Conservation (phyloP, 768 basidiomycete genomes). For the Peribolospora baueri region DNA sequence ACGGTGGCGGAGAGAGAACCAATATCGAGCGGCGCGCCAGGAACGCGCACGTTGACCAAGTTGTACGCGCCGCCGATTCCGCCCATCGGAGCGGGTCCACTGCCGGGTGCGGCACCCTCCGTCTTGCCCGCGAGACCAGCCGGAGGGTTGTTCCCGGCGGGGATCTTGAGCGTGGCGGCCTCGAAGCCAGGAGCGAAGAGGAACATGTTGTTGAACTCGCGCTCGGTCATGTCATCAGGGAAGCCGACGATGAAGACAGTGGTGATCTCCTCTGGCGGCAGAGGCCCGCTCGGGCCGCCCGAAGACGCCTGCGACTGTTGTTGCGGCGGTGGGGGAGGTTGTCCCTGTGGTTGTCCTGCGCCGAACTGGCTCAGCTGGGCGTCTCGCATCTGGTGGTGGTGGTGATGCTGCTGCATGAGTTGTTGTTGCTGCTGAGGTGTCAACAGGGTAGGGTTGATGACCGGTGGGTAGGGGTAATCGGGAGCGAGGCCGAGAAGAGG, state of each 20-base stretch:
- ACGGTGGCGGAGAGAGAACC: too few species aligned
- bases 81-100: too few species aligned
- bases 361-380: not conserved
- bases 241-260: conserved; percentile 98
- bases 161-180: conserved; percentile 91
- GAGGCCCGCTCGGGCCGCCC: not conserved
- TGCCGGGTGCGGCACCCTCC: too few species aligned
- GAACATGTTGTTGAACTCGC: conserved; percentile 99
- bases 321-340: conserved; percentile 9
- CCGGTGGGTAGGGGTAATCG: not conserved
- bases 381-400: too few species aligned
- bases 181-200: conserved; percentile 89
- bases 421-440: too few species aligned
- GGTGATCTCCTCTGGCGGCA: conserved; percentile 53
- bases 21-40: too few species aligned
- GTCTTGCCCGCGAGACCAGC: conserved; percentile 3
- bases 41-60: too few species aligned
- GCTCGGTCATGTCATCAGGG: conserved; percentile 97
- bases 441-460: not conserved
- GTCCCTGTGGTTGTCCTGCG: conserved; percentile 5
- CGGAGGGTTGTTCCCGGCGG: conserved; percentile 16
- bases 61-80: too few species aligned
- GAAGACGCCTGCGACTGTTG: not conserved
- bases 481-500: too few species aligned
- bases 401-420: too few species aligned